These are phyloP conservation scores for Backusella circina DNA, from an alignment of 192 early-diverging fungal species.

Conservation along the genomic window DNA sequence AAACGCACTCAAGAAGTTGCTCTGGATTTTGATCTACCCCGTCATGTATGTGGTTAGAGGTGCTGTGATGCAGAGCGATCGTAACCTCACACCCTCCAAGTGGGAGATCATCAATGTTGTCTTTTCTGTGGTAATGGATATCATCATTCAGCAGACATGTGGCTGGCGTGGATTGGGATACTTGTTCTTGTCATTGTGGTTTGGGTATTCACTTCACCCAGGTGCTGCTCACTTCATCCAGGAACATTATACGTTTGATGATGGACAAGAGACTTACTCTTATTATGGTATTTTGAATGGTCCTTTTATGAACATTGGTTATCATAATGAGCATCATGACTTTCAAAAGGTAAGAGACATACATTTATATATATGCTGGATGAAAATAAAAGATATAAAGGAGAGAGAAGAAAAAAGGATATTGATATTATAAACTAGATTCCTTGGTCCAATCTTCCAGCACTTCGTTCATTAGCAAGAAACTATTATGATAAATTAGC, in stretches of 20 bases:
- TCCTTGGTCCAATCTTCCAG: conserved; percentile 85
- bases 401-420: not conserved
- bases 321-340: conserved; percentile 99
- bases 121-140: conserved; percentile 60
- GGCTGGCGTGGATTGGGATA: conserved; percentile 66
- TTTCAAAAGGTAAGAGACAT: conserved; percentile 72
- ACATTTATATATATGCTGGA: no score
- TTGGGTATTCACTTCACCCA: conserved; percentile 88
- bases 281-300: conserved; percentile 92
- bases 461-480: conserved; percentile 71
- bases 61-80: conserved; percentile 47
- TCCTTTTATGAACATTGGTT: conserved; percentile 92
- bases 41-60: conserved; percentile 84
- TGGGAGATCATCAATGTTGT: conserved; percentile 80
- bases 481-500: conserved; percentile 88
- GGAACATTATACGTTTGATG: conserved; percentile 94
- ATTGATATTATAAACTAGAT: conserved; percentile 35
- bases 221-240: conserved; percentile 95
- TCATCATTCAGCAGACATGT: conserved; percentile 50
- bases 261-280: conserved; percentile 94
- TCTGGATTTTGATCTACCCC: conserved; percentile 84
- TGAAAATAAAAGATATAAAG: not conserved
- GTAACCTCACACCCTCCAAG: conserved; percentile 58
- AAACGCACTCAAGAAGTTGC: conserved; percentile 62
- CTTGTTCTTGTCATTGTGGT: conserved; percentile 64